A percentile compares a stretch with the other conserved stretches of the same genome.
Conservation (phyloP, 192 early-diverging fungal species). For the Spinellus fusiger region DNA sequence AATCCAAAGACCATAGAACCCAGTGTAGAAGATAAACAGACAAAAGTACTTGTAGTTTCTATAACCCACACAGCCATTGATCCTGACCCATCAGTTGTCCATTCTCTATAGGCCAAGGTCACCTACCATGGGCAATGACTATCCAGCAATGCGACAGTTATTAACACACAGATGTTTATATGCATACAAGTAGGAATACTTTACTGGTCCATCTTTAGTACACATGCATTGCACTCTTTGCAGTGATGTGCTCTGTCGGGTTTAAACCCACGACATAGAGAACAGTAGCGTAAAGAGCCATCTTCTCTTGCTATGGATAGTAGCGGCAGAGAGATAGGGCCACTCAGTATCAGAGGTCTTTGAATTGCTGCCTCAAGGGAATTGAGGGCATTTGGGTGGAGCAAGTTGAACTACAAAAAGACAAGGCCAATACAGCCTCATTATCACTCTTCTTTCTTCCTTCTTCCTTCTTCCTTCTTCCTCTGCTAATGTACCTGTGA, state of each 20-base stretch:
- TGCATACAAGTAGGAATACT: too few species aligned
- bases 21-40: slow-evolving; percentile 40
- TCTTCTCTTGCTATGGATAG: slow-evolving; percentile 1
- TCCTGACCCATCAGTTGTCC: slow-evolving; percentile 20
- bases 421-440: neutral
- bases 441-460: too few species aligned
- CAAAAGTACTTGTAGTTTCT: slow-evolving; percentile 50
- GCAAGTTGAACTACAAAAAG: neutral
- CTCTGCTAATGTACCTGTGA: neutral
- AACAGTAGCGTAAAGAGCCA: slow-evolving; percentile 20
- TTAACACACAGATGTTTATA: too few species aligned
- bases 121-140: slow-evolving; percentile 25
- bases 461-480: too few species aligned
- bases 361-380: too few species aligned
- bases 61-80: slow-evolving; percentile 43
- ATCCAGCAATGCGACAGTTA: neutral
- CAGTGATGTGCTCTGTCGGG: slow-evolving; percentile 47
- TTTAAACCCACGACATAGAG: slow-evolving; percentile 26
- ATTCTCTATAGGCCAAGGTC: neutral
- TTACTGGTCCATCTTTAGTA: slow-evolving; percentile 53
- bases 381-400: too few species aligned
- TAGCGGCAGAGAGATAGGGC: neutral
- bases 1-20: slow-evolving; percentile 34
- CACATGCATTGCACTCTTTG: slow-evolving; percentile 43
- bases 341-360: neutral